Base-by-base conservation (phyloP, 805 yeast genomes). In the Torulaspora gathmanii region DNA sequence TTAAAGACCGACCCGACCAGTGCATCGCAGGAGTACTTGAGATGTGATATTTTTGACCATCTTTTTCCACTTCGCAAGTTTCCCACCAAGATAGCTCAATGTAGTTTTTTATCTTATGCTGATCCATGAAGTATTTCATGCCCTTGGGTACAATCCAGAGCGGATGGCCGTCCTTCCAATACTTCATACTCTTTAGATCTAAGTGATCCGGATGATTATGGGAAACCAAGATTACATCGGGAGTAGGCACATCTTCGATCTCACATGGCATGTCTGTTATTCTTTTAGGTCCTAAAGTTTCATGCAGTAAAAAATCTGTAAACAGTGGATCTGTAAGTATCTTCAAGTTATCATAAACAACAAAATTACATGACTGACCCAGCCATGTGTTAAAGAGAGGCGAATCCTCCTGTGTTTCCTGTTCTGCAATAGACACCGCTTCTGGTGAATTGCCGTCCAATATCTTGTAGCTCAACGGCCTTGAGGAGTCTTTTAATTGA, bases 201-300 rank as follows among this genome's bases (percentile, higher is more conserved):
- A 91, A 67, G 67, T 91, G 98, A 64, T 91, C 98, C 1, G 97
- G 98, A 58, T 91, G 98, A 60, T 91, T 90, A 62, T 91, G 98
- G 1, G 95, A 84, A 0, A 91, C 95, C 16, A 91, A 60, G 1
- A 88, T 81, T 45, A 82, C 78, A 50, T 87, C 81, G 0, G 89
- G 84, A 33, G 69, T 64, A 9, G 88, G 85, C 10, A 90, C 72
- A 15, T 82, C 82, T 1, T 74, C 73, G 9, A 85, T 60, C 11
- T 69, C 50, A 65, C 87, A 77, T 0, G 97, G 96, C 13, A 86
- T 70, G n/a, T 82, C 80, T 0, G 83, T 74, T n/a, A 90, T 77
- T 52, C 98, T 72, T 59, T 82, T 81, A 5, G 98, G 98, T 0
- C 98, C 98, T 15, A 86, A 49, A 2, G 70, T 63, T 33, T 78